Percentiles rank a stretch among this genome's conserved stretches.
phyloP scores from a whole-genome alignment of 2,329 filamentous ascomycete species.

The Escovopsis sp. region DNA sequence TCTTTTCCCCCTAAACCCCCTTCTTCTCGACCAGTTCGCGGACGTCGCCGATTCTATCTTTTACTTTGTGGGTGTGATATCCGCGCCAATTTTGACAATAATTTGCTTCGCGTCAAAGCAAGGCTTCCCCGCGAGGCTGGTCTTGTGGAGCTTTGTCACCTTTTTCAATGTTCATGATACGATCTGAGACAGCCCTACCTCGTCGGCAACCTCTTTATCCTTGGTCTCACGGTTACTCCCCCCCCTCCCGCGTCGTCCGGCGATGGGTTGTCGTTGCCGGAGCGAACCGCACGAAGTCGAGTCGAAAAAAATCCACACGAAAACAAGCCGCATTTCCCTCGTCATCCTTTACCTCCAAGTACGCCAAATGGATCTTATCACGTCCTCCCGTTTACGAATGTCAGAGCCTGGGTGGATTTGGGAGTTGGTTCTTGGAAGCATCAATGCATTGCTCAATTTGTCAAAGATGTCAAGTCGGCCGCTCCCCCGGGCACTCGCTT shows the following conservation, averaged over 20 bases:
- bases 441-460: background rate
- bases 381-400: constrained; percentile 1
- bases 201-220: background rate
- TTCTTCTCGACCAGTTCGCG: constrained; percentile 3
- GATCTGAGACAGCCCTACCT: constrained; percentile 1
- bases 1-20: constrained; percentile 8
- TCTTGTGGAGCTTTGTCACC: background rate
- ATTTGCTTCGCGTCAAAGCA: constrained; percentile 1
- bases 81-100: constrained; percentile 4
- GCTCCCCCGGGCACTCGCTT: constrained; percentile 5
- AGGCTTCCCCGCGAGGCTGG: background rate
- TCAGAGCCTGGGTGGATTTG: background rate
- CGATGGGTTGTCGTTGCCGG: too few relatives aligned
- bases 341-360: background rate
- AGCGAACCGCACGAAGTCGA: too few relatives aligned
- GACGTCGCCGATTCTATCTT: constrained; percentile 3
- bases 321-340: background rate
- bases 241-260: background rate
- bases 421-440: constrained; percentile 3
- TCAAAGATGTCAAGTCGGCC: background rate
- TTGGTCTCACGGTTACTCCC: constrained; percentile 1
- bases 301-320: background rate
- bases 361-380: constrained; percentile 2
- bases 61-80: constrained; percentile 3
- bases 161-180: constrained; percentile 1